phyloP scores from a whole-genome alignment of 1,284 basidiomycete genomes.

The Pisolithus thermaeus region DNA sequence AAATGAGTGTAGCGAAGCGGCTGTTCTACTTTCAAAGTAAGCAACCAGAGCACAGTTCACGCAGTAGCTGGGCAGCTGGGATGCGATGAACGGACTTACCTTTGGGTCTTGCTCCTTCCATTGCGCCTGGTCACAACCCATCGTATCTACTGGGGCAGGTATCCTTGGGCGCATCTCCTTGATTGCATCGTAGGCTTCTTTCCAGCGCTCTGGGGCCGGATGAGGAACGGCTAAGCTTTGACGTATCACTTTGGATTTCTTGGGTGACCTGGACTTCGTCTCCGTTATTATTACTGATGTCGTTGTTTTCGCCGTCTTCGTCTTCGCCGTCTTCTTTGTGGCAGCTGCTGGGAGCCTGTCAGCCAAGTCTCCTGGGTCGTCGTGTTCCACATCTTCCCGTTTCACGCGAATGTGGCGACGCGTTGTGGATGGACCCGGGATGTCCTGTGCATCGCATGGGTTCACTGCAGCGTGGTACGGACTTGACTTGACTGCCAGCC shows the following conservation, averaged over 20 bases:
- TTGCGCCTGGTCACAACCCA: too few species aligned
- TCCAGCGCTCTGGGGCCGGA: too few species aligned
- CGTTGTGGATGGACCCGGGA: constrained; percentile 10
- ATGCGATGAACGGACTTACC: too few species aligned
- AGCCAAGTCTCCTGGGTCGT: neutral
- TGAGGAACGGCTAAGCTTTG: too few species aligned
- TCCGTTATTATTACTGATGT: neutral
- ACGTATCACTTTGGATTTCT: constrained; percentile 39
- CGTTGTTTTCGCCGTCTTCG: neutral
- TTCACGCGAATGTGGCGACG: constrained; percentile 31
- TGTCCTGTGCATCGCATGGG: constrained; percentile 25
- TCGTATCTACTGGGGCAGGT: too few species aligned
- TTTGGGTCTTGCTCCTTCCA: too few species aligned
- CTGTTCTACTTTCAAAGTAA: too few species aligned
- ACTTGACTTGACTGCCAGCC: constrained; percentile 36
- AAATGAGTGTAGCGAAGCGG: too few species aligned
- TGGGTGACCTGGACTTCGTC: constrained; percentile 5
- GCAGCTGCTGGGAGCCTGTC: neutral
- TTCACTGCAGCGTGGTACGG: constrained; percentile 40
- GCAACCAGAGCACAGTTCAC: too few species aligned
- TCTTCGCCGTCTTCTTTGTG: constrained; percentile 2
- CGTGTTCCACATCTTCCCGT: constrained; percentile 22
- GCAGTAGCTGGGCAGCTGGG: too few species aligned
- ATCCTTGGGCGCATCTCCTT: too few species aligned
- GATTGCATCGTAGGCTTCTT: too few species aligned